Evolutionary conservation across 2,329 filamentous ascomycete genomes (phyloP).

Genomic region (Diplodia seriata): DNA sequence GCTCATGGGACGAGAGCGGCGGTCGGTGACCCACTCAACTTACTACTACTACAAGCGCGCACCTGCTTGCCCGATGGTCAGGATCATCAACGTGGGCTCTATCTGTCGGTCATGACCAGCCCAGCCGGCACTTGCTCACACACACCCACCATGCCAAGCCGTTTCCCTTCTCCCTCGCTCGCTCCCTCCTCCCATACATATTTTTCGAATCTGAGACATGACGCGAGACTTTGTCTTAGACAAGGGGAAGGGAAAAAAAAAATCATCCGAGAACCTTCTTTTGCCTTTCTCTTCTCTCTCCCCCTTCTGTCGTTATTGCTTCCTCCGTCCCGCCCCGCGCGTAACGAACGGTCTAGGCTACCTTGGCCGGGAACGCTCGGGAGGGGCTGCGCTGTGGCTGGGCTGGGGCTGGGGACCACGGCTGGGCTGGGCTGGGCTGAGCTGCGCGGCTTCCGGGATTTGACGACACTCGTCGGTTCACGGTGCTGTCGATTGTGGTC

Average conservation of each 20-base stretch:
- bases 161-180: not conserved
- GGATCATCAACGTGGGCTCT: not conserved
- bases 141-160: not conserved
- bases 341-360: not conserved
- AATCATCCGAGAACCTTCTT: constrained; percentile 12
- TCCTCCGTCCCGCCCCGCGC: not conserved
- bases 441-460: too few species aligned
- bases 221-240: constrained; percentile 6
- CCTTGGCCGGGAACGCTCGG: not conserved
- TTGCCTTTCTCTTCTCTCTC: not conserved
- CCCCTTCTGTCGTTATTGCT: not conserved
- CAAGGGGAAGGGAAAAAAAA: not conserved
- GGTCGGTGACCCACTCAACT: not conserved
- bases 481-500: too few species aligned
- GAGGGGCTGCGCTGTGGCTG: too few species aligned
- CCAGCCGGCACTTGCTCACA: not conserved
- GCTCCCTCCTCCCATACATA: too few species aligned
- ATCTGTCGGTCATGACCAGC: not conserved
- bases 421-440: too few species aligned
- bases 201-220: not conserved
- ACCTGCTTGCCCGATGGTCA: not conserved
- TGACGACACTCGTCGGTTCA: too few species aligned
- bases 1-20: not conserved
- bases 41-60: not conserved
- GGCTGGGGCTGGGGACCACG: too few species aligned